These are phyloP conservation scores for Millerozyma miso DNA, from an alignment of 805 yeast genomes.

Conservation along the genomic window DNA sequence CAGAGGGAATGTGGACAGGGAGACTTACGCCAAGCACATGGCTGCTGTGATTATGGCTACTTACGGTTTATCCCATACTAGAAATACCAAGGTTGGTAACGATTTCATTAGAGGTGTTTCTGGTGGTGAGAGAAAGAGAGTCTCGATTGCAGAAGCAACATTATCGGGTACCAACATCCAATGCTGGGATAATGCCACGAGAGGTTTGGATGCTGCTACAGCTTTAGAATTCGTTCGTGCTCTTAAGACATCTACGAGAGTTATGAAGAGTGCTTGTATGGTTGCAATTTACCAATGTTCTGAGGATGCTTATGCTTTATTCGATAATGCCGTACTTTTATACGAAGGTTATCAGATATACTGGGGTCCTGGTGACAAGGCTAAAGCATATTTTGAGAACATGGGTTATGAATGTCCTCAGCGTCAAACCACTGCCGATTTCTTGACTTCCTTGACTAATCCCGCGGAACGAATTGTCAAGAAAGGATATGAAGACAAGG, in stretches of 20 bases:
- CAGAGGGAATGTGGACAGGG: constrained; percentile 44
- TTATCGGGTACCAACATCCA: constrained; percentile 38
- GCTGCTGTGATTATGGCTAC: constrained; percentile 26
- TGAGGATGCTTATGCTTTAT: constrained; percentile 24
- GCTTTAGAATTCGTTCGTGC: constrained; percentile 29
- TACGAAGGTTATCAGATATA: constrained; percentile 47
- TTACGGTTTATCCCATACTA: constrained; percentile 28
- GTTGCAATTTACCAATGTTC: constrained; percentile 49
- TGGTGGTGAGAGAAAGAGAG: constrained; percentile 74
- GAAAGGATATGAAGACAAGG: constrained; percentile 45
- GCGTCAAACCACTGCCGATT: constrained; percentile 69
- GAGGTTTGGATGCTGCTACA: constrained; percentile 32
- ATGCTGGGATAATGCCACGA: constrained; percentile 32
- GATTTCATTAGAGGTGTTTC: constrained; percentile 58
- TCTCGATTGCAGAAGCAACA: constrained; percentile 64
- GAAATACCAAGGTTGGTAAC: constrained; percentile 28
- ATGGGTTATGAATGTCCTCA: constrained; percentile 66
- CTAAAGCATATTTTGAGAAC: constrained; percentile 52
- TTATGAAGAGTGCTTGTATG: constrained; percentile 52
- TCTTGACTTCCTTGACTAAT: constrained; percentile 64
- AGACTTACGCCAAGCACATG: constrained; percentile 39
- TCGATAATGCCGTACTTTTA: constrained; percentile 28
- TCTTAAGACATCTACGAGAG: constrained; percentile 32
- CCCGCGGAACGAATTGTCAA: constrained; percentile 54
- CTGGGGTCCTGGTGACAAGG: constrained; percentile 56